phyloP scores from a whole-genome alignment of 768 basidiomycete species.

The Pleurotus sapidus region DNA sequence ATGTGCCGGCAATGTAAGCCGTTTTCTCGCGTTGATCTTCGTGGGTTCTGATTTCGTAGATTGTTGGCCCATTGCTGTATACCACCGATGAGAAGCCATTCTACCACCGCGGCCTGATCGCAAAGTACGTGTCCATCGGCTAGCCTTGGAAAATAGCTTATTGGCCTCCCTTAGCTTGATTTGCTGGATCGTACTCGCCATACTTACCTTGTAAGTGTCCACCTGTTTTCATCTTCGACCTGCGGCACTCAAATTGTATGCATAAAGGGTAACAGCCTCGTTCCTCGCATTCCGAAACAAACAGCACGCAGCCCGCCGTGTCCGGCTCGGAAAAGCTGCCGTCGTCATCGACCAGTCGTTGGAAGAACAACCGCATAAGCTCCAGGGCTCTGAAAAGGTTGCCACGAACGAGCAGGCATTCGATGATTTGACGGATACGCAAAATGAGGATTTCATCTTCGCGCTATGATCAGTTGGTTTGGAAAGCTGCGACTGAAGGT shows the following conservation, averaged over 20 bases:
- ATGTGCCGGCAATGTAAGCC: slow-evolving; percentile 39
- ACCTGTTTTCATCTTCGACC: background rate
- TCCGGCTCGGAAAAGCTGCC: slow-evolving; percentile 28
- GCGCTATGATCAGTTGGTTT: slow-evolving; percentile 11
- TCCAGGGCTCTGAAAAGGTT: slow-evolving; percentile 9
- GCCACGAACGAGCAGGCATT: slow-evolving; percentile 29
- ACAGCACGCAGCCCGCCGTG: slow-evolving; percentile 30
- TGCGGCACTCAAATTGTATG: background rate
- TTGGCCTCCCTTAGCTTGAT: slow-evolving; percentile 23
- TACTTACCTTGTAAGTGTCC: slow-evolving; percentile 28
- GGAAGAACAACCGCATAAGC: slow-evolving; percentile 20
- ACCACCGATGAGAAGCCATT: slow-evolving; percentile 31
- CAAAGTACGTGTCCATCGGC: slow-evolving; percentile 23
- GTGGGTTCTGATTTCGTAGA: slow-evolving; percentile 13
- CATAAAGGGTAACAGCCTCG: slow-evolving; percentile 27
- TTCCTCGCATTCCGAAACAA: slow-evolving; percentile 36
- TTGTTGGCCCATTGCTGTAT: slow-evolving; percentile 36
- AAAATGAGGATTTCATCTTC: slow-evolving; percentile 32
- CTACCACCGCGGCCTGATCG: slow-evolving; percentile 36
- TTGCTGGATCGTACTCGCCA: slow-evolving; percentile 35
- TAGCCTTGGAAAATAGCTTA: background rate
- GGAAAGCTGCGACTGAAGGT: too few relatives aligned
- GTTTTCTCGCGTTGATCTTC: background rate
- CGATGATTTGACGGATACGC: slow-evolving; percentile 33
- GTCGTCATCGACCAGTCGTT: slow-evolving; percentile 36